Percentiles rank a stretch among this genome's conserved stretches.
Conservation (phyloP, 148 eudicot species). For the Vaccinium darrowii region DNA sequence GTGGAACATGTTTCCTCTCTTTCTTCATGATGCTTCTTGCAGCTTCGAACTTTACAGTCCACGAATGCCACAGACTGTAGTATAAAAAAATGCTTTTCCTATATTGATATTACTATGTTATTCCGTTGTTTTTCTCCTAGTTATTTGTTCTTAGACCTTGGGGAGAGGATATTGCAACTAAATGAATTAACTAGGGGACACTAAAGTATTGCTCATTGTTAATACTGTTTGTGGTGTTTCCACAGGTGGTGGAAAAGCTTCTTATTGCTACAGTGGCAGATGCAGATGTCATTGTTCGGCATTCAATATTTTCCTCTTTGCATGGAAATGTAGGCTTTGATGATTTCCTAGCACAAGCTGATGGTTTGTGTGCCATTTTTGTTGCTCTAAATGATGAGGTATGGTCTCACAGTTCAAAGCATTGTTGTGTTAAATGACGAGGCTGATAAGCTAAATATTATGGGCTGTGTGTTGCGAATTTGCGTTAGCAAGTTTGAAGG, state of each 20-base stretch:
- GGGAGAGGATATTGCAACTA: too few species aligned
- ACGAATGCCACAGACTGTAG: too few species aligned
- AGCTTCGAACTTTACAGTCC: too few species aligned
- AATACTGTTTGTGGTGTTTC: too few species aligned
- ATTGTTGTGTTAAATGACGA: not conserved
- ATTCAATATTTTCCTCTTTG: slow-evolving; percentile 75
- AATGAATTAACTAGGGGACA: too few species aligned
- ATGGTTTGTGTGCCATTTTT: slow-evolving; percentile 91
- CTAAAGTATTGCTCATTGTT: too few species aligned
- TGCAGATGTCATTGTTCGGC: slow-evolving; percentile 87
- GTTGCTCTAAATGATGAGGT: slow-evolving; percentile 98
- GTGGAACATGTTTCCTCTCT: too few species aligned
- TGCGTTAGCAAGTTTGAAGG: not conserved
- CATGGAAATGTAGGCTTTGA: slow-evolving; percentile 83
- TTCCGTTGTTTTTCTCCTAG: too few species aligned
- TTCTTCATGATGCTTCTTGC: too few species aligned
- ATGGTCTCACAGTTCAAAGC: slow-evolving; percentile 9
- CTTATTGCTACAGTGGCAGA: slow-evolving; percentile 95
- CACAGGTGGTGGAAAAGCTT: slow-evolving; percentile 79
- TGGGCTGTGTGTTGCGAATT: not conserved
- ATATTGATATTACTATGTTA: too few species aligned
- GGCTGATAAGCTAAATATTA: slow-evolving; percentile 12
- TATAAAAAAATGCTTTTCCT: too few species aligned
- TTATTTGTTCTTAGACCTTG: too few species aligned
- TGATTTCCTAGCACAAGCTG: slow-evolving; percentile 90